Percentiles rank a stretch among this genome's conserved stretches.
phyloP scores from a whole-genome alignment of 2,329 filamentous ascomycete species.

The Lecanoromycetidae sp. region DNA sequence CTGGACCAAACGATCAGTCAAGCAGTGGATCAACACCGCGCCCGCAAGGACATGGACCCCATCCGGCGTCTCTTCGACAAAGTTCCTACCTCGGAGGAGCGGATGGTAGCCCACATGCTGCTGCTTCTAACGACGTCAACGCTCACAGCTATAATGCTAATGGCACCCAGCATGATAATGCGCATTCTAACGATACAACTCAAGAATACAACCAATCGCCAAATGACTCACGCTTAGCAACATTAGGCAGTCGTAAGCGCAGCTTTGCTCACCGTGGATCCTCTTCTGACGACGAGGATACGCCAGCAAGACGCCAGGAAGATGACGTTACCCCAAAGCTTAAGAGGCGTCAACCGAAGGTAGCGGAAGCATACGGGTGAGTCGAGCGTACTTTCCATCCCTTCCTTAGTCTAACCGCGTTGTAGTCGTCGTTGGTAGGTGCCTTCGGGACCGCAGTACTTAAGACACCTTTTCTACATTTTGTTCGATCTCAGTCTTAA shows the following conservation, averaged over 20 bases:
- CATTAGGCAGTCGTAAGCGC: conserved; percentile 15
- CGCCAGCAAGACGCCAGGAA: conserved; percentile 23
- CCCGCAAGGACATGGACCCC: conserved; percentile 3
- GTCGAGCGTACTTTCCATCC: conserved; percentile 10
- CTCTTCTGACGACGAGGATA: conserved; percentile 18
- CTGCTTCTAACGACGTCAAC: not conserved
- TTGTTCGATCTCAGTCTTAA: conserved; percentile 1
- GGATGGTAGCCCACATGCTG: conserved; percentile 7
- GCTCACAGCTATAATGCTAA: not conserved
- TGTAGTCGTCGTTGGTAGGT: conserved; percentile 31
- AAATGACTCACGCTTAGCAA: conserved; percentile 14
- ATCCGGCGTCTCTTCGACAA: conserved; percentile 11
- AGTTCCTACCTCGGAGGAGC: conserved; percentile 6
- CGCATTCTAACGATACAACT: not conserved
- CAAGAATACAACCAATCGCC: conserved; percentile 8
- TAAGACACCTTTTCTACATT: not conserved
- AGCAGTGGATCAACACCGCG: not conserved
- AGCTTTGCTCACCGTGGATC: conserved; percentile 14
- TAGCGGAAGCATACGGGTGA: conserved; percentile 31
- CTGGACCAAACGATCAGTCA: not conserved
- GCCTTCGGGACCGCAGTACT: not conserved
- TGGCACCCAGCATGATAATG: not conserved
- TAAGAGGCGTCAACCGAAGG: conserved; percentile 30
- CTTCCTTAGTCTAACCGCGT: conserved; percentile 16
- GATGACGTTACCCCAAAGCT: conserved; percentile 25